phyloP scores from a whole-genome alignment of 176 grass and related monocot genomes.

The Carex littledalei region DNA sequence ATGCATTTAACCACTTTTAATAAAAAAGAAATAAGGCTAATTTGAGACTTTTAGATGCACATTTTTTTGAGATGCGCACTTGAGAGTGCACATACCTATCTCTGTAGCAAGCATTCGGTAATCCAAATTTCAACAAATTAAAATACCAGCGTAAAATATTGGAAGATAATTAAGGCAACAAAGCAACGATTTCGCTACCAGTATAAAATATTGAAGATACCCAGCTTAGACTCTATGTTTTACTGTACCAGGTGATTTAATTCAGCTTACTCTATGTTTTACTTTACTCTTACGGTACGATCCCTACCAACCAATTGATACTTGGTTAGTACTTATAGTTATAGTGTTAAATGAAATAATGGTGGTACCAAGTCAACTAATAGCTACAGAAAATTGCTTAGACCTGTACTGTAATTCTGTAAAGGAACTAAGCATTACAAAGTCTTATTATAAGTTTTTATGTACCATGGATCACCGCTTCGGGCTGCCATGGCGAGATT shows the following conservation, averaged over 20 bases:
- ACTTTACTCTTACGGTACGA: not conserved
- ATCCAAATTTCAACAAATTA: not conserved
- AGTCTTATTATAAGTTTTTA: not conserved
- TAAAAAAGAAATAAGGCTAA: not conserved
- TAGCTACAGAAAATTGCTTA: not conserved
- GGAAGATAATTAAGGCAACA: not conserved
- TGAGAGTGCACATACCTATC: not conserved
- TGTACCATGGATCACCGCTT: constrained; percentile 4
- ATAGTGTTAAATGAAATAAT: not conserved
- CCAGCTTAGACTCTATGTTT: not conserved
- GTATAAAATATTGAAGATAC: not conserved
- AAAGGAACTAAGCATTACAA: not conserved
- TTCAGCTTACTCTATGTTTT: not conserved
- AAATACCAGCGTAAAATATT: not conserved
- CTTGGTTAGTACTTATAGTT: not conserved
- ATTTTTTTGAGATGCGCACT: not conserved
- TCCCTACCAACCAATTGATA: not conserved
- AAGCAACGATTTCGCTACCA: not conserved
- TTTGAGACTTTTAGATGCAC: not conserved
- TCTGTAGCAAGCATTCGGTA: not conserved
- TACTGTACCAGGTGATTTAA: not conserved
- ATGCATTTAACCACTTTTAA: not conserved
- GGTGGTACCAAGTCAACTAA: not conserved
- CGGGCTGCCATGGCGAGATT: constrained; percentile 10
- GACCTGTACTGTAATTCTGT: not conserved